Percentiles rank a stretch among this genome's conserved stretches.
These are phyloP conservation scores for Cutaneotrichosporon sp. DNA, from an alignment of 1,284 basidiomycete genomes.

Conservation along the genomic window DNA sequence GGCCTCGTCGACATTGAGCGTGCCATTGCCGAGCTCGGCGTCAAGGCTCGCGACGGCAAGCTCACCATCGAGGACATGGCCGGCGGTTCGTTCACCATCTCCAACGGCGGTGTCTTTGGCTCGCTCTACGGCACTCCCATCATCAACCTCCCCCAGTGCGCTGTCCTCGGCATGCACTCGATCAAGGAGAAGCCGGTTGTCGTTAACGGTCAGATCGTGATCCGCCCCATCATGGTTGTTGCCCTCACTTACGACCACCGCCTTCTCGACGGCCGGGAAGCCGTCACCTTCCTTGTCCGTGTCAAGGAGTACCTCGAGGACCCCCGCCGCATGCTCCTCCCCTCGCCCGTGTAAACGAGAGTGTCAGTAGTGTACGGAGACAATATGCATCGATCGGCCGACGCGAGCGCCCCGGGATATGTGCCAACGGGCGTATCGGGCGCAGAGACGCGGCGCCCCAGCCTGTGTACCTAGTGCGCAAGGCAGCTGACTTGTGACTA, in stretches of 20 bases:
- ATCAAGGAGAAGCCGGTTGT: constrained; percentile 95
- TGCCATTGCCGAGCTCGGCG: constrained; percentile 84
- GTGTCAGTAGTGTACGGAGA: constrained; percentile 20
- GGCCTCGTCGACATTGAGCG: constrained; percentile 88
- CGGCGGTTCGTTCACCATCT: constrained; percentile 97
- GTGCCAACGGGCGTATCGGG: neutral
- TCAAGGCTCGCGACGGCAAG: constrained; percentile 90
- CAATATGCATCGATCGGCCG: constrained; percentile 10
- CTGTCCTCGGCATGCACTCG: constrained; percentile 94
- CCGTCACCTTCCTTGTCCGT: constrained; percentile 90
- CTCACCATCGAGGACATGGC: constrained; percentile 95
- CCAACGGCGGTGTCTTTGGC: constrained; percentile 98
- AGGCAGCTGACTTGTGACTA: neutral
- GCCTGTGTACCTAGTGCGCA: neutral
- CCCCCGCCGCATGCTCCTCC: constrained; percentile 64
- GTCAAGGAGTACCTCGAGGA: constrained; percentile 70
- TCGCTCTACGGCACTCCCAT: constrained; percentile 95
- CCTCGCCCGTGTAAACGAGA: constrained; percentile 44
- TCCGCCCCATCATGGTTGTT: constrained; percentile 88
- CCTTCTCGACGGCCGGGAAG: constrained; percentile 92
- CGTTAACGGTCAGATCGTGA: constrained; percentile 88
- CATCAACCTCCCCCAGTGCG: constrained; percentile 94
- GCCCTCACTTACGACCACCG: constrained; percentile 96
- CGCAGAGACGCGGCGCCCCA: neutral
- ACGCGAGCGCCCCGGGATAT: neutral